phyloP scores from a whole-genome alignment of 768 basidiomycete species.

The Tubosaeta sp. region DNA sequence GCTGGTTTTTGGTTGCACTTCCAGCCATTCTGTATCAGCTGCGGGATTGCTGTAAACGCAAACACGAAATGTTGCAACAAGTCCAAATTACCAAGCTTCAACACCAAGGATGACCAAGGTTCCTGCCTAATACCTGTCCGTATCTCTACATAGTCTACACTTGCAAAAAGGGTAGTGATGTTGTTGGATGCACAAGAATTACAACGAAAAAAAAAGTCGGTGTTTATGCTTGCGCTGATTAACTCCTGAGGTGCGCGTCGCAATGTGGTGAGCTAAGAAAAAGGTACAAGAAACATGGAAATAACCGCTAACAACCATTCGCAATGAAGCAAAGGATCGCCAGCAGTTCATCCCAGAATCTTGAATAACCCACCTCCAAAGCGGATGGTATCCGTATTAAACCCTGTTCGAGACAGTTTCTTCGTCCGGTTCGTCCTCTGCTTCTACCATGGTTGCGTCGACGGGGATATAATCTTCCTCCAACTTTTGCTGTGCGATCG shows the following conservation, averaged over 20 bases:
- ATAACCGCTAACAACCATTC: slow-evolving; percentile 31
- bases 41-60: no score
- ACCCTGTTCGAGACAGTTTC: slow-evolving; percentile 7
- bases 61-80: no score
- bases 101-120: no score
- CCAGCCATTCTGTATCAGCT: no score
- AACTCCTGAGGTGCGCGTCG: not conserved
- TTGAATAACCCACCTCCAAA: slow-evolving; percentile 8
- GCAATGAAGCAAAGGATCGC: slow-evolving; percentile 28
- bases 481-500: slow-evolving; percentile 34
- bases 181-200: not conserved
- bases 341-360: slow-evolving; percentile 31
- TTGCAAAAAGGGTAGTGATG: not conserved
- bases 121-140: no score
- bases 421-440: slow-evolving; percentile 15
- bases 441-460: slow-evolving; percentile 16
- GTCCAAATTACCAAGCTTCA: no score
- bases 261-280: slow-evolving; percentile 8
- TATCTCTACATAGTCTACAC: not conserved
- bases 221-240: not conserved
- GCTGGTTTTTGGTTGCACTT: no score
- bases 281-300: slow-evolving; percentile 21
- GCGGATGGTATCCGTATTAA: slow-evolving; percentile 5
- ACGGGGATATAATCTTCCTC: slow-evolving; percentile 18
- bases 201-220: not conserved